These are phyloP conservation scores for Logfia minima DNA, from an alignment of 129 eudicot species.

Conservation along the genomic window DNA sequence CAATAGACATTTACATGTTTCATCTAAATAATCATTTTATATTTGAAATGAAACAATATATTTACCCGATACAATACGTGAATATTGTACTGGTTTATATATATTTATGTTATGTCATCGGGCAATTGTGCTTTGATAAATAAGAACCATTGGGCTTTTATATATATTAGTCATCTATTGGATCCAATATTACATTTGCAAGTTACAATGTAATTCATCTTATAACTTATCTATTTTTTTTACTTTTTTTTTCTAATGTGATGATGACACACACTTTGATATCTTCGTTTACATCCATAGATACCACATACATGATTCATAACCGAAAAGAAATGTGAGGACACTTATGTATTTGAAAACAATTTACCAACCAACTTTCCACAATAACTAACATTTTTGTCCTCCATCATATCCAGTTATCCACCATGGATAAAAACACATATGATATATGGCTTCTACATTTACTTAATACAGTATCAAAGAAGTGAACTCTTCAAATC, in stretches of 20 bases:
- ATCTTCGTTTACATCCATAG: neutral
- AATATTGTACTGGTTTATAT: too few relatives aligned
- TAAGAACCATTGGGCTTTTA: neutral
- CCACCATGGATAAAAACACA: constrained; percentile 12
- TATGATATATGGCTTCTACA: constrained; percentile 18
- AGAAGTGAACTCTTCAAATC: constrained; percentile 19
- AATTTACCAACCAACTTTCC: constrained; percentile 27
- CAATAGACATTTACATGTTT: too few relatives aligned
- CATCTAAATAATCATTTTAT: too few relatives aligned
- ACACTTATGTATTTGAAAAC: neutral
- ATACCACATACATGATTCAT: neutral
- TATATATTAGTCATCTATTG: neutral
- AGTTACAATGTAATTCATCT: too few relatives aligned
- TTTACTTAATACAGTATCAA: constrained; percentile 28
- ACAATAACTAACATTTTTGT: neutral
- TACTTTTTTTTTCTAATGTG: too few relatives aligned
- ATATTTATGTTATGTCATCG: neutral
- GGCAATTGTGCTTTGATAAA: neutral
- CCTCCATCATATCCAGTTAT: neutral
- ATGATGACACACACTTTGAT: too few relatives aligned
- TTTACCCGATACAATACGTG: too few relatives aligned
- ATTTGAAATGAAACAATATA: too few relatives aligned
- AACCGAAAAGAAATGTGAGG: neutral
- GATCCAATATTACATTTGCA: too few relatives aligned
- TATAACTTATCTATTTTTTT: too few relatives aligned